phyloP scores from a whole-genome alignment of 495 filamentous ascomycete species.

The Friedmanniomyces endolithicus region DNA sequence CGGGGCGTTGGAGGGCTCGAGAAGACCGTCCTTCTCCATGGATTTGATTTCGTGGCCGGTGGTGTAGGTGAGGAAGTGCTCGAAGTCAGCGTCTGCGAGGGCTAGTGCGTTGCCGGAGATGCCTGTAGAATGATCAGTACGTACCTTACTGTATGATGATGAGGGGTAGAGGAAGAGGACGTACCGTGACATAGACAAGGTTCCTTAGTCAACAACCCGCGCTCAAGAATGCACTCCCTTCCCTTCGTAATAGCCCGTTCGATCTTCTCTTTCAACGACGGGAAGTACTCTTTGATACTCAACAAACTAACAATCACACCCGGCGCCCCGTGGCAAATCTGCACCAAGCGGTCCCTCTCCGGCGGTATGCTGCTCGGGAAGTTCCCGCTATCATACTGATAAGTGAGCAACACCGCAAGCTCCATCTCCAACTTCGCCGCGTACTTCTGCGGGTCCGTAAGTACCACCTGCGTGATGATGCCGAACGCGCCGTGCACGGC shows the following conservation, averaged over 20 bases:
- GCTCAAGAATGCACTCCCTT: conserved; percentile 35
- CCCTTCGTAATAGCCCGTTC: conserved; percentile 36
- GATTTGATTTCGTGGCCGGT: conserved; percentile 38
- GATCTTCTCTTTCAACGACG: conserved; percentile 35
- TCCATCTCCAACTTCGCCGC: conserved; percentile 33
- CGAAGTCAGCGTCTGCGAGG: conserved; percentile 31
- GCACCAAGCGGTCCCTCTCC: conserved; percentile 40
- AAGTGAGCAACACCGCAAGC: conserved; percentile 36
- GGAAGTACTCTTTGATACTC: conserved; percentile 39
- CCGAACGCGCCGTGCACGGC: conserved; percentile 50
- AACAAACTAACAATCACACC: conserved; percentile 45
- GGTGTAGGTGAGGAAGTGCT: conserved; percentile 43
- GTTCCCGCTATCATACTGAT: conserved; percentile 35
- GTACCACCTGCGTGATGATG: conserved; percentile 50
- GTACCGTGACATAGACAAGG: conserved; percentile 49
- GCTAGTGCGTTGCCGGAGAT: conserved; percentile 50
- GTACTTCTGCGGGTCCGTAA: conserved; percentile 34
- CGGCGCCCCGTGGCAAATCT: conserved; percentile 56
- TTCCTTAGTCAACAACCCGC: conserved; percentile 48
- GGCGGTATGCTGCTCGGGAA: conserved; percentile 33
- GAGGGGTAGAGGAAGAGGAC: neutral
- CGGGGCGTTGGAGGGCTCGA: conserved; percentile 32
- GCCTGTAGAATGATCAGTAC: conserved; percentile 17
- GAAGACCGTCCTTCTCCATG: conserved; percentile 35
- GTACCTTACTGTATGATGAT: neutral